Evolutionary conservation across 331 rosid species (phyloP), one percentile per base, ranked within the genome.

Genomic region (Rhamnella rubrinervis): DNA sequence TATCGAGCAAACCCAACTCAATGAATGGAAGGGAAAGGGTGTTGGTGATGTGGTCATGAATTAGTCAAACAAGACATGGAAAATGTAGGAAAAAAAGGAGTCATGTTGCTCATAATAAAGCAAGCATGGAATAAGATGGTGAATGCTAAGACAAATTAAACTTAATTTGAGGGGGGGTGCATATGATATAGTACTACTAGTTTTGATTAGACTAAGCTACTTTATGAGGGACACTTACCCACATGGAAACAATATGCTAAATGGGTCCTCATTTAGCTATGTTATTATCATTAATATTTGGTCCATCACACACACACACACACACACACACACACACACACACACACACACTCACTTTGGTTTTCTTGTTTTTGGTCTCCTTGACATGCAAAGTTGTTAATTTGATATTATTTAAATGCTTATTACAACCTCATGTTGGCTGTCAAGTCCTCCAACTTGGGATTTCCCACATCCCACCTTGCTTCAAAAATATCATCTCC

Each of bases 181-280:
- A 52, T 57, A 31, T 50, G 13, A 23, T 8, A 1, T 15, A 8
- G 16, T 17, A 1, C 16, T 55, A 15, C 35, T 31, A 31, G 35
- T 28, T 3, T 9, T 21, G 79, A 83, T 65, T 73, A 76, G 70
- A 72, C 80, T 46, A 59, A 70, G 71, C 39, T 53, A 68, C 66
- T 60, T 65, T 46, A 37, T 38, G 56, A n/a, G 73, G 77, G 56
- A 65, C 61, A 8, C 0, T 25, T 47, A 46, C 40, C 9, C 70
- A 55, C 65, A 26, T 39, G 66, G 13, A 51, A 63, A 7, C 63
- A 40, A 25, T 40, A 20, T 16, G n/a, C 20, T 63, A 26, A 44
- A 68, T 71, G 81, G 84, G 66, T 55, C 71, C 75, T 55, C 63
- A 21, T 64, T 61, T 60, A 47, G 52, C 52, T 47, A 3, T 31